Evolutionary conservation across 768 basidiomycete species (phyloP), one percentile per base, ranked within the genome.

Genomic region (Mycena galericulata): DNA sequence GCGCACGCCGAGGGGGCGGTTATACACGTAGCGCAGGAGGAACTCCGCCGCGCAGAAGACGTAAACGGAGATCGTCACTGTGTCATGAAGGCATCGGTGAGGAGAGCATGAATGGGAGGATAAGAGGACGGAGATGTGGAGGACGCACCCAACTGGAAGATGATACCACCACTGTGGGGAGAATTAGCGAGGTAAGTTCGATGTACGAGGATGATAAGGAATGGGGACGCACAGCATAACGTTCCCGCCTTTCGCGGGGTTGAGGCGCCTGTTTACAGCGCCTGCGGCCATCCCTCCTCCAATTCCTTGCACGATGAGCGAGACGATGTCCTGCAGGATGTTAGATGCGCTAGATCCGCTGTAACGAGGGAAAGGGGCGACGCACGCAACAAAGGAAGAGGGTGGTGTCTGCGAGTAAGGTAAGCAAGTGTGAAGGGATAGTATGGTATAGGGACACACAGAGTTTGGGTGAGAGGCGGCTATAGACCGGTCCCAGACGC

Each of bases 301-400:
- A 20, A 85, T 77, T 30, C 86, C 90, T 78, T 93, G 91, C 2
- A 91, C 76, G n/a, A 88, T 77, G 29, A 93, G 82, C 12, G 90
- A 86, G 36, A 89, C 75, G 22, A 90, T 73, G 69, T 92, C 92
- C 84, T 53, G 27, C 24, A 22, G n/a, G 11, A 36, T 53, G 38
- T n/a, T 36, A 27, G 29, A 30, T 30, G 1, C n/a, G 32, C 46
- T 1, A 11, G 3, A 30, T n/a, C n/a, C n/a, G n/a, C n/a, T n/a
- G n/a, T n/a, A 15, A 12, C 14, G 8, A 72, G 32, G 18, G 27
- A 46, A 18, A 12, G 20, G 15, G 11, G 2, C 1, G 22, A 50
- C 80, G 61, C 54, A 85, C 83, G 43, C 79, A 80, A 5, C 73
- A 78, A 15, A 77, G 76, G 69, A 85, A 84, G 8, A 84, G 58